Conservation (phyloP, 75 land plant species). For the Cryptomeria japonica region DNA sequence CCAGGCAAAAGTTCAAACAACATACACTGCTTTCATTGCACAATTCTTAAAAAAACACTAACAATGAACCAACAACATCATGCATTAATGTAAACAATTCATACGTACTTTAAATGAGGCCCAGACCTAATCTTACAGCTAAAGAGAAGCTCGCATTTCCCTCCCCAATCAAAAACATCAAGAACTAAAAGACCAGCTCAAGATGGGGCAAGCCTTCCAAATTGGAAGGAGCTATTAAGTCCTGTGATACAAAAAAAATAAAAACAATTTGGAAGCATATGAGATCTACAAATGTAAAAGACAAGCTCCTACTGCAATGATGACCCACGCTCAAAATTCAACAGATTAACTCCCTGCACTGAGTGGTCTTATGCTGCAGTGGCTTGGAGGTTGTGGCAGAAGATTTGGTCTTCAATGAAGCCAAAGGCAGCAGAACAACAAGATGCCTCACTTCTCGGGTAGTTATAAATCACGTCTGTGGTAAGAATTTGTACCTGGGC, state of each 20-base stretch:
- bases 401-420: not conserved
- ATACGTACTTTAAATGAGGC: not conserved
- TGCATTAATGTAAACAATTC: not conserved
- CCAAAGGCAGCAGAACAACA: not conserved
- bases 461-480: not conserved
- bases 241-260: not conserved
- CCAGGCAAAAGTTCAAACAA: not conserved
- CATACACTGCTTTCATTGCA: not conserved
- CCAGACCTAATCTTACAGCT: not conserved
- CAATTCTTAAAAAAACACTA: not conserved
- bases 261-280: not conserved
- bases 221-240: not conserved
- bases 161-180: not conserved
- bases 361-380: not conserved
- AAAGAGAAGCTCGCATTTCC: not conserved
- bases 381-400: not conserved
- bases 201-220: not conserved
- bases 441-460: not conserved
- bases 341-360: not conserved
- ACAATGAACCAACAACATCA: not conserved
- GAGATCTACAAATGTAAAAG: not conserved
- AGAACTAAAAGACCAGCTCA: not conserved
- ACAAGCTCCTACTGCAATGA: not conserved
- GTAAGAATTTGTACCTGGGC: not conserved
- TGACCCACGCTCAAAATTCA: not conserved